Percentiles rank a stretch among this genome's conserved stretches.
These are phyloP conservation scores for Citrullus amarus DNA, from an alignment of 306 rosid genomes.

Conservation along the genomic window DNA sequence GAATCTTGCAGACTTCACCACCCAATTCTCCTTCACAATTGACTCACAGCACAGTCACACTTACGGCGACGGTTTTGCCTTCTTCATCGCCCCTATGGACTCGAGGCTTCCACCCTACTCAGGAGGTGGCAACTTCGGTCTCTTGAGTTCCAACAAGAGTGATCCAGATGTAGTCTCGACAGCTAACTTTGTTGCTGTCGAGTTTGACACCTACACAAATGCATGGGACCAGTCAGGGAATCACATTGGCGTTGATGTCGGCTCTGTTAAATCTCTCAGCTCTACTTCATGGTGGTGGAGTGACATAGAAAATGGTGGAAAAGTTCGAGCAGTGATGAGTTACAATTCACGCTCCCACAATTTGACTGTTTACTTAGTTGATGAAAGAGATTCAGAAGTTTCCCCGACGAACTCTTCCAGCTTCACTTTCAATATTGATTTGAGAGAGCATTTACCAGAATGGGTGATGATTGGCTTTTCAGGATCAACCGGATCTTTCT, in stretches of 20 bases:
- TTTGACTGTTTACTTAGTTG: constrained; percentile 15
- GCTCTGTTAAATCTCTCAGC: not conserved
- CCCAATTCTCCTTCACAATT: constrained; percentile 14
- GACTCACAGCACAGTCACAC: not conserved
- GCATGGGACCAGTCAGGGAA: not conserved
- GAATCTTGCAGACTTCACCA: constrained; percentile 8
- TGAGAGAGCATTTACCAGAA: constrained; percentile 3
- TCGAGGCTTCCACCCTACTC: not conserved
- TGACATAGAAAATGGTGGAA: not conserved
- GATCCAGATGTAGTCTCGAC: not conserved
- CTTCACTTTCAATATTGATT: not conserved
- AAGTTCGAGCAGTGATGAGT: constrained; percentile 3
- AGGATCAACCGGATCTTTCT: not conserved
- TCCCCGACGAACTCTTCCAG: not conserved
- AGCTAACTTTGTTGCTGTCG: constrained; percentile 10
- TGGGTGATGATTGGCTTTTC: constrained; percentile 17
- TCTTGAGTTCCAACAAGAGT: not conserved
- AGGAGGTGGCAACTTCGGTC: constrained; percentile 7
- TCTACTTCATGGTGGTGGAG: constrained; percentile 5
- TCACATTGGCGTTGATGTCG: constrained; percentile 14
- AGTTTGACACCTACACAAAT: constrained; percentile 13
- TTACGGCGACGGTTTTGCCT: constrained; percentile 10
- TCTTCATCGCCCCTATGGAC: constrained; percentile 11
- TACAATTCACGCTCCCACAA: constrained; percentile 14
- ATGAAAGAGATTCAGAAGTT: not conserved